These are phyloP conservation scores for Conoideocrella luteorostrata DNA, from an alignment of 2,329 filamentous ascomycete species.

Conservation along the genomic window DNA sequence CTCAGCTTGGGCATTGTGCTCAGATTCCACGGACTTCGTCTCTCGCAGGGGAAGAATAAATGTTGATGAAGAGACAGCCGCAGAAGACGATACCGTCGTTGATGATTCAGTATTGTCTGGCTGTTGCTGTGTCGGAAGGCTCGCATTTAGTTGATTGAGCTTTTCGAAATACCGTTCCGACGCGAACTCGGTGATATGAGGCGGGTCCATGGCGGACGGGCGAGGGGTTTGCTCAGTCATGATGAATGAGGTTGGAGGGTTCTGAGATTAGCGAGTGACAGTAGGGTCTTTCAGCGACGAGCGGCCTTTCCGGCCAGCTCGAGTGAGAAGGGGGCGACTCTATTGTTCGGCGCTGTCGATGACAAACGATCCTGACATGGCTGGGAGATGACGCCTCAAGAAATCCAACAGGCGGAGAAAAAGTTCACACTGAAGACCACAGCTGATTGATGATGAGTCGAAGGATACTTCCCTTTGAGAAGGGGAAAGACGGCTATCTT, in stretches of 20 bases:
- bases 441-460: no score
- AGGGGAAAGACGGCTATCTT: no score
- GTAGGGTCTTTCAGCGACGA: slow-evolving; percentile 8
- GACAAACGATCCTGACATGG: slow-evolving; percentile 23
- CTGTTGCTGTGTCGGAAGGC: slow-evolving; percentile 35
- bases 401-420: no score
- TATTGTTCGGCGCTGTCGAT: slow-evolving; percentile 20
- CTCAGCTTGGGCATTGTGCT: slow-evolving; percentile 22
- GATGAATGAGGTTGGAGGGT: slow-evolving; percentile 11
- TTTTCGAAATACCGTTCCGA: slow-evolving; percentile 60
- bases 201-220: slow-evolving; percentile 47
- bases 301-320: slow-evolving; percentile 22
- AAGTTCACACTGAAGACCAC: no score
- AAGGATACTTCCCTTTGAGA: no score
- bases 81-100: slow-evolving; percentile 13
- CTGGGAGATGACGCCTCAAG: slow-evolving; percentile 10
- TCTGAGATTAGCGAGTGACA: slow-evolving; percentile 17
- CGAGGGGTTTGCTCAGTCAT: slow-evolving; percentile 28
- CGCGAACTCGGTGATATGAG: slow-evolving; percentile 60
- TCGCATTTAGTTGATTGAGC: slow-evolving; percentile 46
- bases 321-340: slow-evolving; percentile 22
- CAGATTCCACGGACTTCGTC: slow-evolving; percentile 26
- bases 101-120: slow-evolving; percentile 14
- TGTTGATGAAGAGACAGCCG: slow-evolving; percentile 26
- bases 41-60: slow-evolving; percentile 46